These are phyloP conservation scores for Verticillium zaregamsianum DNA, from an alignment of 2,329 filamentous ascomycete species.

Conservation along the genomic window DNA sequence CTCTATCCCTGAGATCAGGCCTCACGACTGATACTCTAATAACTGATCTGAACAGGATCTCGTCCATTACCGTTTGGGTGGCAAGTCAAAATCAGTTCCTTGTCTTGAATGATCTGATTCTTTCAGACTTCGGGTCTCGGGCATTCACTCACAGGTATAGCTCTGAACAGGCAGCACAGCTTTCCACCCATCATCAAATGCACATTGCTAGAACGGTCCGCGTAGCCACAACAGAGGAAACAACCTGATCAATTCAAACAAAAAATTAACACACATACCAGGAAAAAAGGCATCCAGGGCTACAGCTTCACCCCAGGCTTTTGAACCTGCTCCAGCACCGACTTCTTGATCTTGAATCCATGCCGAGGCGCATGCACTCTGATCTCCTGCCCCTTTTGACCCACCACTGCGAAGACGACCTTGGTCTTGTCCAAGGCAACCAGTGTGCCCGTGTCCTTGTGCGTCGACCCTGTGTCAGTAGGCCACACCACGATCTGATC, in stretches of 20 bases:
- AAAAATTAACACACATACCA: neutral
- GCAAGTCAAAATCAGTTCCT: no score
- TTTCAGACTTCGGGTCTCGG: no score
- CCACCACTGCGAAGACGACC: slow-evolving; percentile 52
- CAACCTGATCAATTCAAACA: neutral
- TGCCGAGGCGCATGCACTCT: slow-evolving; percentile 59
- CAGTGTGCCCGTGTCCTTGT: slow-evolving; percentile 54
- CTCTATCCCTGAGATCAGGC: neutral
- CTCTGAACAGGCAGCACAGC: no score
- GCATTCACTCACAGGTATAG: no score
- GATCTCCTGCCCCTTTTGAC: slow-evolving; percentile 33
- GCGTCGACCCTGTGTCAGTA: slow-evolving; percentile 55
- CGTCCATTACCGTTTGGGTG: no score
- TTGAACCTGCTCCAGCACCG: neutral
- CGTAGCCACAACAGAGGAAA: no score
- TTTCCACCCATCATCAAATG: no score
- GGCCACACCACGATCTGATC: slow-evolving; percentile 56
- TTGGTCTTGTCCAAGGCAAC: slow-evolving; percentile 48
- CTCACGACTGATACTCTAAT: no score
- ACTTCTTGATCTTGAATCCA: slow-evolving; percentile 46
- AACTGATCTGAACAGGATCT: no score
- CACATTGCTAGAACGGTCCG: no score
- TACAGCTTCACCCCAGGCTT: neutral
- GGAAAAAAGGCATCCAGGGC: neutral
- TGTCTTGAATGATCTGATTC: no score